A percentile compares a stretch with the other conserved stretches of the same genome.
Evolutionary conservation across 768 basidiomycete genomes (phyloP).

Genomic region (Serendipita sp.): DNA sequence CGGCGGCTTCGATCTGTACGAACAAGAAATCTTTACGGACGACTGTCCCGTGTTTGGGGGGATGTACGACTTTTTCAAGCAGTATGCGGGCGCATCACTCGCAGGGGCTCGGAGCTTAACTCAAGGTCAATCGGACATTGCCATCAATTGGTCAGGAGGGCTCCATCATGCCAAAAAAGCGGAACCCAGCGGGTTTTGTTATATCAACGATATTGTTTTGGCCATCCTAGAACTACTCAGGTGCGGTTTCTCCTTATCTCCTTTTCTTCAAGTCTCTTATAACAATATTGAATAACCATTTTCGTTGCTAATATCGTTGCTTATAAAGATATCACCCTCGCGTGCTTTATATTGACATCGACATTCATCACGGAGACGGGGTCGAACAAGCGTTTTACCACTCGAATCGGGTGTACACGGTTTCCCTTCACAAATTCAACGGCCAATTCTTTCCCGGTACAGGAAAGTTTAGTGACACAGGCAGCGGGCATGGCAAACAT

Average conservation of each 20-base stretch:
- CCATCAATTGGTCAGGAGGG: constrained; percentile 98
- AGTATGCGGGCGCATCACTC: constrained; percentile 85
- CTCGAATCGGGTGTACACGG: constrained; percentile 96
- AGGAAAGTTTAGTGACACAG: constrained; percentile 87
- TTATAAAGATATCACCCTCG: constrained; percentile 83
- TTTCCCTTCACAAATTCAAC: constrained; percentile 86
- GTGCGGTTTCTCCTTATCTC: neutral
- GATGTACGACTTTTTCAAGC: constrained; percentile 83
- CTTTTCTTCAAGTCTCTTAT: neutral
- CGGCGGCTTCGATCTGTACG: neutral
- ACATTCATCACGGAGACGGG: constrained; percentile 97
- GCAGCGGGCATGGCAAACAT: constrained; percentile 84
- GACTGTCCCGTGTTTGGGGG: constrained; percentile 95
- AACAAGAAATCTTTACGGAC: constrained; percentile 29
- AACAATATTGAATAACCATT: constrained; percentile 48
- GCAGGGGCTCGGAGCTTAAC: constrained; percentile 49
- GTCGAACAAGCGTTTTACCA: constrained; percentile 99
- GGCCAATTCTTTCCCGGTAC: constrained; percentile 99
- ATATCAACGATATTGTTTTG: constrained; percentile 66
- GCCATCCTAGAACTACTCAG: neutral
- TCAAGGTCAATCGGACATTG: constrained; percentile 95
- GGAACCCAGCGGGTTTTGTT: constrained; percentile 97
- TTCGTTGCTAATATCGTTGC: constrained; percentile 87
- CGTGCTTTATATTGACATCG: constrained; percentile 96
- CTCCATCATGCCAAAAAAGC: constrained; percentile 98